These are phyloP conservation scores for Kandelia obovata DNA, from an alignment of 345 rosid species.

Conservation along the genomic window DNA sequence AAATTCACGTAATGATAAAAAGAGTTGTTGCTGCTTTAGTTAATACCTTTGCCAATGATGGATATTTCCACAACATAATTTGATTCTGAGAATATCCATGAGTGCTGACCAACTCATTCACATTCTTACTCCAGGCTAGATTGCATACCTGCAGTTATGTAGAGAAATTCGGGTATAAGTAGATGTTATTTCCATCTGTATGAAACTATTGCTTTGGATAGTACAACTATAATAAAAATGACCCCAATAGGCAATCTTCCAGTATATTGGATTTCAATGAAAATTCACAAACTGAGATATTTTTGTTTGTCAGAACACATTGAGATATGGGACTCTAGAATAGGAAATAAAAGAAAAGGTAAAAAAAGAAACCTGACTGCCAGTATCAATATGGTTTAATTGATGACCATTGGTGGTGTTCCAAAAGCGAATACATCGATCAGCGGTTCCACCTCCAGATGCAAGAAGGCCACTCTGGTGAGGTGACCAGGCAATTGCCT, in stretches of 20 bases:
- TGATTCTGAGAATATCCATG: conserved; percentile 98
- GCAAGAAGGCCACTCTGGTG: conserved; percentile 94
- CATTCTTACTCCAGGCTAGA: conserved; percentile 96
- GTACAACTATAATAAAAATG: too few relatives aligned
- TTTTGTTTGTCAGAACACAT: too few relatives aligned
- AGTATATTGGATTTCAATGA: too few relatives aligned
- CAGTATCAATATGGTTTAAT: conserved; percentile 77
- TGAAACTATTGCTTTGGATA: too few relatives aligned
- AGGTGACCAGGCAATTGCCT: conserved; percentile 98
- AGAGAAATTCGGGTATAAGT: neutral
- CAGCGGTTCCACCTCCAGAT: conserved; percentile 99
- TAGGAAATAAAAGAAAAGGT: neutral
- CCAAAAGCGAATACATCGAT: conserved; percentile 95
- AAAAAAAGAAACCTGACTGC: conserved; percentile 62
- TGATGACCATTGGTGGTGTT: conserved; percentile 89
- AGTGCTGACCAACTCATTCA: conserved; percentile 92
- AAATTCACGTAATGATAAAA: too few relatives aligned
- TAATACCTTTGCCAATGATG: conserved; percentile 84
- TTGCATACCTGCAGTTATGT: conserved; percentile 62
- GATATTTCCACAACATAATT: conserved; percentile 97
- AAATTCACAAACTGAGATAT: too few relatives aligned
- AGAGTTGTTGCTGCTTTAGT: too few relatives aligned
- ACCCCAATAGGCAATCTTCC: too few relatives aligned
- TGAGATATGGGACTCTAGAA: too few relatives aligned
- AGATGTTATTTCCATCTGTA: too few relatives aligned